These are phyloP conservation scores for Noccaea caerulescens DNA, from an alignment of 345 rosid species.

Conservation along the genomic window DNA sequence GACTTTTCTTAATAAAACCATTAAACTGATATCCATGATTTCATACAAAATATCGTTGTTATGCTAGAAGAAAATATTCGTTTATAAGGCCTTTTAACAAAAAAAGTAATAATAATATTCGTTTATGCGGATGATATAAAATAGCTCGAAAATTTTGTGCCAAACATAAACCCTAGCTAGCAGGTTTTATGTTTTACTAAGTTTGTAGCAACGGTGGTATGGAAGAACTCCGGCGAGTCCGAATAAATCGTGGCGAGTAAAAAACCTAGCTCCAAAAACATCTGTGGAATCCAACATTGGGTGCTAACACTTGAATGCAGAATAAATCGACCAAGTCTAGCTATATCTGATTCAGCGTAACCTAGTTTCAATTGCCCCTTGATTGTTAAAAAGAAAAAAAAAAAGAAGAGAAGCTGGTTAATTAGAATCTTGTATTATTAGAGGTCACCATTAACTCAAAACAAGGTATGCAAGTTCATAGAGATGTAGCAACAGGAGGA, in stretches of 20 bases:
- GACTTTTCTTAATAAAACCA: too few relatives aligned
- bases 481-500: constrained; percentile 18
- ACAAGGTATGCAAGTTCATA: constrained; percentile 1
- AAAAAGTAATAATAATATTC: too few relatives aligned
- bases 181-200: background rate
- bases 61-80: too few relatives aligned
- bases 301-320: background rate
- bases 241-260: background rate
- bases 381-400: background rate
- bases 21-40: too few relatives aligned
- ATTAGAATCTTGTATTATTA: constrained; percentile 5
- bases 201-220: background rate
- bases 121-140: background rate
- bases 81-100: too few relatives aligned
- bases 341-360: background rate
- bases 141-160: background rate
- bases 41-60: too few relatives aligned
- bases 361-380: background rate
- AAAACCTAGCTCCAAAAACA: background rate
- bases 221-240: background rate
- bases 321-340: constrained; percentile 1
- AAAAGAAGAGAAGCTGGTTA: background rate
- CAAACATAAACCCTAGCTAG: background rate
- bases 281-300: background rate
- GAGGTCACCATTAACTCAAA: constrained; percentile 17